Conservation (phyloP, 2,329 filamentous ascomycete species). For the Macrophomina pseudophaseolina region DNA sequence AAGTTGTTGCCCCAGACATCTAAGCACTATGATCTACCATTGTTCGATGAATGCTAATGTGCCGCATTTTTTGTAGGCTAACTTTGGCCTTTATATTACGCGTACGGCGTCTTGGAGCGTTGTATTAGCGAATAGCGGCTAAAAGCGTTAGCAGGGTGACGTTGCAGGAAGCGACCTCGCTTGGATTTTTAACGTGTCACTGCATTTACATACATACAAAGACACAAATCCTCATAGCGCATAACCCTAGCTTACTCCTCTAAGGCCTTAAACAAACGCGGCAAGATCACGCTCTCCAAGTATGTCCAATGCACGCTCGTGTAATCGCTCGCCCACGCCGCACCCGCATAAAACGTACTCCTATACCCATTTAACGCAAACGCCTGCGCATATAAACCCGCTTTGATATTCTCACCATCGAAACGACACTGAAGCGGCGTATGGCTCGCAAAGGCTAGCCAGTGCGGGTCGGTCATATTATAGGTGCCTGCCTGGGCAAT, state of each 20-base stretch:
- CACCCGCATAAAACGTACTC: slow-evolving; percentile 37
- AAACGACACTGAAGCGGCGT: slow-evolving; percentile 35
- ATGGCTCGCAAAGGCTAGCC: slow-evolving; percentile 33
- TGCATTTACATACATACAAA: too few species aligned
- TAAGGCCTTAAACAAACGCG: neutral
- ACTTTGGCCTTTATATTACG: too few species aligned
- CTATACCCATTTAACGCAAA: slow-evolving; percentile 34
- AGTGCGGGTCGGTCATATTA: slow-evolving; percentile 23
- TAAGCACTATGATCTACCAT: too few species aligned
- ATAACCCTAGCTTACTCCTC: neutral
- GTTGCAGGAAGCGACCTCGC: too few species aligned
- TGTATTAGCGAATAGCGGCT: too few species aligned
- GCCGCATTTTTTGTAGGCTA: too few species aligned
- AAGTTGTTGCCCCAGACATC: too few species aligned
- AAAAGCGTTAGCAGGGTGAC: too few species aligned
- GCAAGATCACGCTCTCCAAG: neutral
- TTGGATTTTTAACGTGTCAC: too few species aligned
- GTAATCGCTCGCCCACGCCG: slow-evolving; percentile 33
- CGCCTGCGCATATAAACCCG: slow-evolving; percentile 36
- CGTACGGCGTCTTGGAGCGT: too few species aligned
- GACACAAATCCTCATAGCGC: too few species aligned
- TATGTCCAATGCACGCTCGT: slow-evolving; percentile 10
- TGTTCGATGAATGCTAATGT: too few species aligned
- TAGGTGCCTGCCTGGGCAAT: neutral
- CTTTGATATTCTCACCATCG: slow-evolving; percentile 31